These are phyloP conservation scores for Amaranthus hypochondriacus DNA, from an alignment of 148 eudicot genomes.

Conservation along the genomic window DNA sequence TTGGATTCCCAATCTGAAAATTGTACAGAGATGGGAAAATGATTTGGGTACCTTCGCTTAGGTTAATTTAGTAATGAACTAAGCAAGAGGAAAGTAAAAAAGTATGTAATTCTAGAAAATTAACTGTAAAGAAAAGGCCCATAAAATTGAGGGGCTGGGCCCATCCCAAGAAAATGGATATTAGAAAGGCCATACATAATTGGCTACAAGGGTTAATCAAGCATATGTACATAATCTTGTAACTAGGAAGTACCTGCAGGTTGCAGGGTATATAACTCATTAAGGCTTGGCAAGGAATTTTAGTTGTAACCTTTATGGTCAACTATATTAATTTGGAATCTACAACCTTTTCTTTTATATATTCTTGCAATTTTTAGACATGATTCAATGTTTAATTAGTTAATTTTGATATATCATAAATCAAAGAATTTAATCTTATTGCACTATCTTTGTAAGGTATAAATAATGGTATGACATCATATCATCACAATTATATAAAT, in stretches of 20 bases:
- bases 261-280: not conserved
- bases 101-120: slow-evolving; percentile 1
- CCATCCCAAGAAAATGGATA: not conserved
- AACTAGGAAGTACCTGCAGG: slow-evolving; percentile 4
- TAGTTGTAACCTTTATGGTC: slow-evolving; percentile 1
- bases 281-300: slow-evolving; percentile 7
- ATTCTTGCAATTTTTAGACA: not conserved
- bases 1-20: slow-evolving; percentile 1
- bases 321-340: not conserved
- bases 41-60: slow-evolving; percentile 12
- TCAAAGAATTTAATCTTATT: too few relatives aligned
- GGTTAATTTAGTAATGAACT: slow-evolving; percentile 8
- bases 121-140: not conserved
- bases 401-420: too few relatives aligned
- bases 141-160: not conserved
- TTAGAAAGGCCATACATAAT: not conserved
- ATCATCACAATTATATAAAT: too few relatives aligned
- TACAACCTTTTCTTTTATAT: not conserved
- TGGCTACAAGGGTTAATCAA: not conserved
- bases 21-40: slow-evolving; percentile 20
- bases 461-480: too few relatives aligned
- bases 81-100: not conserved
- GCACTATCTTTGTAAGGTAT: too few relatives aligned
- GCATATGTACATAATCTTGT: slow-evolving; percentile 17
- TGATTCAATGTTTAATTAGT: too few relatives aligned